A percentile compares a stretch with the other conserved stretches of the same genome.
Evolutionary conservation across 148 eudicot genomes (phyloP).

Genomic region (Camellia japonica): DNA sequence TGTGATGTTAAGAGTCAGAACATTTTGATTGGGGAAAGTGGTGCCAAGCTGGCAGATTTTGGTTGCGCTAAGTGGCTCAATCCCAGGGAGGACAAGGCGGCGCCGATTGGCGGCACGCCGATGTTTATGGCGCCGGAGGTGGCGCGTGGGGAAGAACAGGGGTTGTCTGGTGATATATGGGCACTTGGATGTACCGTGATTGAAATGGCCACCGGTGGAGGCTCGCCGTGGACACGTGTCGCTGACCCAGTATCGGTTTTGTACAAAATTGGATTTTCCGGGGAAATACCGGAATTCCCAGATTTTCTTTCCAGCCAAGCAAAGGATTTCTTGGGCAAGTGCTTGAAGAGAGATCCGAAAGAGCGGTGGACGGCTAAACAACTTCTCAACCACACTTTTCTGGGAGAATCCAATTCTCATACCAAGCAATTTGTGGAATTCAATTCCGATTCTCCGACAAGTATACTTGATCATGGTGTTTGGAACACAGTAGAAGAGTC

Average conservation of each 20-base stretch:
- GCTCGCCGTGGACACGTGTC: constrained; percentile 44
- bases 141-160: constrained; percentile 62
- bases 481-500: constrained; percentile 42
- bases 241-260: constrained; percentile 38
- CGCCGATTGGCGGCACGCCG: constrained; percentile 60
- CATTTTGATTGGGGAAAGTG: constrained; percentile 30
- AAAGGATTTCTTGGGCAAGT: constrained; percentile 59
- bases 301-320: constrained; percentile 36
- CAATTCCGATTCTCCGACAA: constrained; percentile 47
- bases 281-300: constrained; percentile 47
- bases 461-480: constrained; percentile 50
- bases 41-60: constrained; percentile 62
- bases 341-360: constrained; percentile 49
- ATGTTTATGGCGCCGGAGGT: constrained; percentile 71
- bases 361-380: constrained; percentile 56
- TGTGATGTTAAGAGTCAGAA: constrained; percentile 54
- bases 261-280: constrained; percentile 51
- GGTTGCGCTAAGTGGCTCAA: constrained; percentile 55
- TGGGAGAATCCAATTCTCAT: constrained; percentile 13
- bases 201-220: constrained; percentile 57
- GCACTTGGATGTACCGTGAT: constrained; percentile 62
- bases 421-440: neutral
- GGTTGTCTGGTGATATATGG: constrained; percentile 59
- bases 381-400: constrained; percentile 66
- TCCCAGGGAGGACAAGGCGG: constrained; percentile 16